Conservation (phyloP, 495 filamentous ascomycete genomes). For the Penicillium desertorum region DNA sequence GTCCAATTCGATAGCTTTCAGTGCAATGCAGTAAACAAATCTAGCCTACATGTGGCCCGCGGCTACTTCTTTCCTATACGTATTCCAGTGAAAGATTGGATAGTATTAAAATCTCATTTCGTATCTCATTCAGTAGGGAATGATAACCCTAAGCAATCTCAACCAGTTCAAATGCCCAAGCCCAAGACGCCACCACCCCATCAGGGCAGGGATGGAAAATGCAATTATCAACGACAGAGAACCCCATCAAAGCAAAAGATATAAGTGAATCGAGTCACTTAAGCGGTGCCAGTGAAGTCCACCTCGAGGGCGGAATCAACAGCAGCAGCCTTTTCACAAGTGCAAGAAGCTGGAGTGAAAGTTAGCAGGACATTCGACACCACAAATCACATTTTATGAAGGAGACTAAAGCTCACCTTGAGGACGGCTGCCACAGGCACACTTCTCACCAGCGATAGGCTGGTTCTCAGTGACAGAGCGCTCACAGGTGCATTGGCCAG, state of each 20-base stretch:
- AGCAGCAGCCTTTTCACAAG: constrained; percentile 71
- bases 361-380: constrained; percentile 1
- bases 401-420: constrained; percentile 51
- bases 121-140: constrained; percentile 2
- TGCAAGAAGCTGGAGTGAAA: constrained; percentile 65
- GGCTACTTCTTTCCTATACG: background rate
- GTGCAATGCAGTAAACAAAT: background rate
- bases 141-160: background rate
- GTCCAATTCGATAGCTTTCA: background rate
- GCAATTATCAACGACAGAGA: constrained; percentile 12
- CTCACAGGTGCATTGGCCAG: constrained; percentile 80
- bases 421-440: constrained; percentile 74
- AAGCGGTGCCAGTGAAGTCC: constrained; percentile 69
- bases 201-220: constrained; percentile 5
- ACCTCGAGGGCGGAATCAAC: constrained; percentile 57
- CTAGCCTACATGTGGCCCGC: background rate
- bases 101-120: background rate
- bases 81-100: background rate
- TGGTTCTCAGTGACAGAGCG: constrained; percentile 71
- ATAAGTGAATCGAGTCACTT: constrained; percentile 1
- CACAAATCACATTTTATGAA: constrained; percentile 2
- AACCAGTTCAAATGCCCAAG: constrained; percentile 2
- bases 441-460: constrained; percentile 56
- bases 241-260: constrained; percentile 5
- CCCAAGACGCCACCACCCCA: constrained; percentile 16